Evolutionary conservation across 1,284 basidiomycete genomes (phyloP).

Genomic region (Cryptococcus amylolentus): DNA sequence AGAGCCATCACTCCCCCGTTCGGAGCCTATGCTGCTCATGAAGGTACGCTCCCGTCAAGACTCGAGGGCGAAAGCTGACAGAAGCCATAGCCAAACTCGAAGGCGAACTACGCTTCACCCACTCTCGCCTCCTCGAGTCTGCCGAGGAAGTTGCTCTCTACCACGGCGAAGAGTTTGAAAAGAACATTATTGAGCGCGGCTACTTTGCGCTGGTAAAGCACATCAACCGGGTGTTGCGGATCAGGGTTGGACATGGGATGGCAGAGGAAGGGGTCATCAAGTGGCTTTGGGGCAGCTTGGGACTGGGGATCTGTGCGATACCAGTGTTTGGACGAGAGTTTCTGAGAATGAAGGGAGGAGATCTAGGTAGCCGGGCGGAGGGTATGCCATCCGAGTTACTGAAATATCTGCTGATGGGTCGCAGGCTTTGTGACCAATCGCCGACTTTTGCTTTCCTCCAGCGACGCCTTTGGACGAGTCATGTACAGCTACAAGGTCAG

Average conservation of each 20-base stretch:
- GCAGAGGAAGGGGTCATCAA: constrained; percentile 94
- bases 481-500: constrained; percentile 89
- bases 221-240: constrained; percentile 74
- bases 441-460: constrained; percentile 68
- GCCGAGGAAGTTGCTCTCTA: constrained; percentile 93
- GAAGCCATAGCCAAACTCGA: constrained; percentile 70
- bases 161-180: constrained; percentile 85
- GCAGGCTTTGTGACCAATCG: constrained; percentile 90
- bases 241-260: constrained; percentile 86
- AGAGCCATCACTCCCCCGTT: constrained; percentile 88
- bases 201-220: constrained; percentile 87
- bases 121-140: constrained; percentile 89
- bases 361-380: constrained; percentile 82
- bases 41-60: constrained; percentile 23
- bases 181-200: constrained; percentile 85
- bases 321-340: constrained; percentile 90
- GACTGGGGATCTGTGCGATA: constrained; percentile 87
- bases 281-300: constrained; percentile 95
- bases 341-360: constrained; percentile 59
- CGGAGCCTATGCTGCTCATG: constrained; percentile 75
- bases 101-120: constrained; percentile 82
- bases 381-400: constrained; percentile 51
- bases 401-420: not conserved
- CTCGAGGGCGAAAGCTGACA: constrained; percentile 13
- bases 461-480: constrained; percentile 59